These are phyloP conservation scores for Microbotryum violaceum DNA, from an alignment of 1,284 basidiomycete species.

Conservation along the genomic window DNA sequence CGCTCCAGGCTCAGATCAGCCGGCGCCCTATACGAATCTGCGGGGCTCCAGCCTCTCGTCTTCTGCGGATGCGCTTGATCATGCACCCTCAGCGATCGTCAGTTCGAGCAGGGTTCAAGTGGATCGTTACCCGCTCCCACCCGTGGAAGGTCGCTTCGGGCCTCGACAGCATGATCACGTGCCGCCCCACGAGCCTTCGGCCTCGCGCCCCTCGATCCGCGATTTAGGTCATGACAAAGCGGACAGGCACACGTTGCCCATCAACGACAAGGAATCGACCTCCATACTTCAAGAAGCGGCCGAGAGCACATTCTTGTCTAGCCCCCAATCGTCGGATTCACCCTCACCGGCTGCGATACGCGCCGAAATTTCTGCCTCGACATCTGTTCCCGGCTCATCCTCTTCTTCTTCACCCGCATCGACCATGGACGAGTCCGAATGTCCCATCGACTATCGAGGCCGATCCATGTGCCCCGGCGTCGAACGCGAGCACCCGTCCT, in stretches of 20 bases:
- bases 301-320: not conserved
- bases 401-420: not conserved
- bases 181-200: too few species aligned
- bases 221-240: too few species aligned
- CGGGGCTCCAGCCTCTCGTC: not conserved
- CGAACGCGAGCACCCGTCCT: not conserved
- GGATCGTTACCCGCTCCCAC: not conserved
- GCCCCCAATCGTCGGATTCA: not conserved
- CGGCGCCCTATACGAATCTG: not conserved
- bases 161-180: not conserved
- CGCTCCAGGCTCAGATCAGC: not conserved
- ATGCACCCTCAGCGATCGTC: not conserved
- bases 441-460: slow-evolving; percentile 9
- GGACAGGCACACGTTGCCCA: too few species aligned
- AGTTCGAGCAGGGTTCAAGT: not conserved
- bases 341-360: not conserved
- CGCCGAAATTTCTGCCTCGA: not conserved
- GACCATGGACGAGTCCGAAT: not conserved
- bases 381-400: not conserved
- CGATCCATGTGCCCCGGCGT: slow-evolving; percentile 5
- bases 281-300: too few species aligned
- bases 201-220: too few species aligned
- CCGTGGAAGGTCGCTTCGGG: not conserved
- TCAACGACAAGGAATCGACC: too few species aligned
- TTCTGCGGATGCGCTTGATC: not conserved